Evolutionary conservation across 1,284 basidiomycete genomes (phyloP).

Genomic region (Stygiomarasmius scandens): DNA sequence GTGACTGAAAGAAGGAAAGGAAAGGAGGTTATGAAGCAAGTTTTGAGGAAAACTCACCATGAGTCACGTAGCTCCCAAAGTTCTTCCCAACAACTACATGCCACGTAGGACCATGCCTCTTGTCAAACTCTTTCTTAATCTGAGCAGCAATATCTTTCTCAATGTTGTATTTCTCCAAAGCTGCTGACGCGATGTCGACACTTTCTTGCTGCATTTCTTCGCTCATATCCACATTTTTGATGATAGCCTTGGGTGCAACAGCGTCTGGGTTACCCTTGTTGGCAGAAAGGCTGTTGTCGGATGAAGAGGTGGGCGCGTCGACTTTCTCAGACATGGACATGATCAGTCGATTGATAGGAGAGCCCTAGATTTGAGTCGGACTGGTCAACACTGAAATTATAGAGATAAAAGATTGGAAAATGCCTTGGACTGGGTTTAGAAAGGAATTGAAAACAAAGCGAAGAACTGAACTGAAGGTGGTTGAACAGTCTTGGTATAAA

Average conservation of each 20-base stretch:
- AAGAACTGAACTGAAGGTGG: too few species aligned
- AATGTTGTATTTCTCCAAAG: slow-evolving; percentile 89
- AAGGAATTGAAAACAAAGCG: too few species aligned
- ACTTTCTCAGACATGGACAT: slow-evolving; percentile 75
- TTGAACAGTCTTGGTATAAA: too few species aligned
- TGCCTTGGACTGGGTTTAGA: too few species aligned
- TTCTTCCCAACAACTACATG: slow-evolving; percentile 98
- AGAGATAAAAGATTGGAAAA: too few species aligned
- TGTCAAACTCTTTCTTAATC: slow-evolving; percentile 98
- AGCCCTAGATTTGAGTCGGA: too few species aligned
- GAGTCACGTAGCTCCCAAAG: slow-evolving; percentile 97
- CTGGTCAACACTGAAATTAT: too few species aligned
- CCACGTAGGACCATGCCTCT: slow-evolving; percentile 91
- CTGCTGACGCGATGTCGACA: slow-evolving; percentile 84
- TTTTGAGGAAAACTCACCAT: slow-evolving; percentile 64
- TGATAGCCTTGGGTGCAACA: slow-evolving; percentile 76
- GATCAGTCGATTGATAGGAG: not conserved
- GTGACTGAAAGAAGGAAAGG: slow-evolving; percentile 10
- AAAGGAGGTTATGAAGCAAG: slow-evolving; percentile 13
- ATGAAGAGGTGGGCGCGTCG: slow-evolving; percentile 57
- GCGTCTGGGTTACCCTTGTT: slow-evolving; percentile 43
- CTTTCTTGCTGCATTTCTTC: slow-evolving; percentile 95
- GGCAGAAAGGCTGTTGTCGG: slow-evolving; percentile 52
- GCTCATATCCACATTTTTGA: slow-evolving; percentile 97
- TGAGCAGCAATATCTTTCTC: slow-evolving; percentile 98